A percentile compares a stretch with the other conserved stretches of the same genome.
phyloP scores from a whole-genome alignment of 139 green algal genomes.

The Coelastrella sp. region DNA sequence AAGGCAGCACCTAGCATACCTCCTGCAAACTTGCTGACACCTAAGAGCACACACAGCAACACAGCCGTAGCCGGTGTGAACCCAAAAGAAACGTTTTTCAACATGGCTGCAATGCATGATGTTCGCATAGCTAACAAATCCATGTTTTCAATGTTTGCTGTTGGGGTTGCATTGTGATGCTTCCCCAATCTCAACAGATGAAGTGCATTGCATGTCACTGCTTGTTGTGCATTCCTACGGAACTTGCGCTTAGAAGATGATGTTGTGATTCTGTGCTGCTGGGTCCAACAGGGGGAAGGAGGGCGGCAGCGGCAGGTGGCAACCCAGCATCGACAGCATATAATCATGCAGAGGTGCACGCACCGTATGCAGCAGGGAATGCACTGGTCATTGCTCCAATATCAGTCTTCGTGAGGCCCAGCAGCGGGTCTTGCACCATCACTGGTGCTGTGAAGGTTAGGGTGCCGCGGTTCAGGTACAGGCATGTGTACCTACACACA shows the following conservation, averaged over 20 bases:
- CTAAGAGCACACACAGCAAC: not conserved
- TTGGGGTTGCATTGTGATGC: too few relatives aligned
- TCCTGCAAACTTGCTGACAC: constrained; percentile 65
- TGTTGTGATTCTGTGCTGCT: not conserved
- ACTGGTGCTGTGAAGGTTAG: constrained; percentile 70
- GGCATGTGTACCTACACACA: constrained; percentile 52
- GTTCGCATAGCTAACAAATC: too few relatives aligned
- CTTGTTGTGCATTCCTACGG: too few relatives aligned
- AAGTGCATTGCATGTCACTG: too few relatives aligned
- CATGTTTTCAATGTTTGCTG: too few relatives aligned
- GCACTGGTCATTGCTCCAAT: constrained; percentile 95
- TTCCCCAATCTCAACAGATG: too few relatives aligned
- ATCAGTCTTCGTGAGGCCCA: constrained; percentile 55
- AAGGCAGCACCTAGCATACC: constrained; percentile 86
- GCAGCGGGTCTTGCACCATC: constrained; percentile 61
- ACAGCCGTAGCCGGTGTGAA: not conserved
- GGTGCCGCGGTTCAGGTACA: constrained; percentile 72
- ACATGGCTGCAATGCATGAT: too few relatives aligned
- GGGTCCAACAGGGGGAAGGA: not conserved
- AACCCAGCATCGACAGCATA: not conserved
- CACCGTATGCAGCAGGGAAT: constrained; percentile 91
- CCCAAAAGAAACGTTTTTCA: too few relatives aligned
- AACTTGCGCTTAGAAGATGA: too few relatives aligned
- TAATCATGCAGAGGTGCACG: not conserved
- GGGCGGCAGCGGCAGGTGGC: not conserved